These are phyloP conservation scores for Coniochaeta sp. DNA, from an alignment of 2,329 filamentous ascomycete genomes.

Conservation along the genomic window DNA sequence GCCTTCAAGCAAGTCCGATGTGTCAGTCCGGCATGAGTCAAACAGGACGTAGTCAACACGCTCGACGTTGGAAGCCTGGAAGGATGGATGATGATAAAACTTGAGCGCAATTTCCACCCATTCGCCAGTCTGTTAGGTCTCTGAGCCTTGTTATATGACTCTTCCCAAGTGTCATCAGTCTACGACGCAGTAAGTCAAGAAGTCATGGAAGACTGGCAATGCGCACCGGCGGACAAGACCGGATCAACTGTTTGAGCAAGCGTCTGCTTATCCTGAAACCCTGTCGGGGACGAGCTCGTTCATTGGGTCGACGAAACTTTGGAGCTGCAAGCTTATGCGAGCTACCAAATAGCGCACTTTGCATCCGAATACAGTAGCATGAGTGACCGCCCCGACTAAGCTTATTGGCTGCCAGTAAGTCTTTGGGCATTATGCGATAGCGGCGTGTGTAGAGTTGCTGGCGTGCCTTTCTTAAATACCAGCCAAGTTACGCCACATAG, in stretches of 20 bases:
- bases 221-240: neutral
- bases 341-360: neutral
- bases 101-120: no score
- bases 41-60: no score
- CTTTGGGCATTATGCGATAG: no score
- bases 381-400: neutral
- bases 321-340: neutral
- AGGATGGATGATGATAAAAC: no score
- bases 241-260: neutral
- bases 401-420: neutral
- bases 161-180: neutral
- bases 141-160: neutral
- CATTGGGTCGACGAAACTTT: neutral
- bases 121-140: no score
- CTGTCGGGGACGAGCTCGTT: neutral
- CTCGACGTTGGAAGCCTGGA: no score
- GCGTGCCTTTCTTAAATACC: no score
- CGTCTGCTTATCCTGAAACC: neutral
- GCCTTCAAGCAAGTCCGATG: no score
- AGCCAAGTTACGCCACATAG: no score
- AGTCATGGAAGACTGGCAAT: neutral
- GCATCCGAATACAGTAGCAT: neutral
- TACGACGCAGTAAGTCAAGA: no score
- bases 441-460: no score
- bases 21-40: no score